These are phyloP conservation scores for Pisolithus microcarpus DNA, from an alignment of 768 basidiomycete genomes.

Conservation along the genomic window DNA sequence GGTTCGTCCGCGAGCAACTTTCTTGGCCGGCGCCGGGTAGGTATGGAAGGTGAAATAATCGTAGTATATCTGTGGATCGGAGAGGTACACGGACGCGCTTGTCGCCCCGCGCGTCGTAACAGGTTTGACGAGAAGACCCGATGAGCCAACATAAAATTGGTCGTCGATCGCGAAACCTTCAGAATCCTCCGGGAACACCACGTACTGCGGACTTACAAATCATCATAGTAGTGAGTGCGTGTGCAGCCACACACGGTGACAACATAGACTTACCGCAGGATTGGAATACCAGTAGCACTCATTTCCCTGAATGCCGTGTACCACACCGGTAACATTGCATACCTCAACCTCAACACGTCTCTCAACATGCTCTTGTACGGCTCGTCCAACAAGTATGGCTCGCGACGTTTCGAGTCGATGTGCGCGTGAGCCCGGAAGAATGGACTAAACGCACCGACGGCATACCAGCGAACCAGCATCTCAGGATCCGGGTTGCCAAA, in stretches of 20 bases:
- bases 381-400: constrained; percentile 88
- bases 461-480: constrained; percentile 96
- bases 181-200: constrained; percentile 85
- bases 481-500: constrained; percentile 94
- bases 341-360: constrained; percentile 73
- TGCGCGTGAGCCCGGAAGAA: constrained; percentile 99
- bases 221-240: neutral
- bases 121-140: constrained; percentile 88
- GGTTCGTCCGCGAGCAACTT: constrained; percentile 40
- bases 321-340: constrained; percentile 86
- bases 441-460: constrained; percentile 88
- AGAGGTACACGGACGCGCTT: constrained; percentile 71
- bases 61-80: constrained; percentile 91
- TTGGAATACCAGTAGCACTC: constrained; percentile 70
- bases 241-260: neutral
- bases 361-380: constrained; percentile 81
- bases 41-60: constrained; percentile 75
- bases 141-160: constrained; percentile 86
- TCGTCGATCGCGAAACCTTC: constrained; percentile 86
- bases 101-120: constrained; percentile 68
- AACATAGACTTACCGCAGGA: constrained; percentile 55
- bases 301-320: constrained; percentile 96
- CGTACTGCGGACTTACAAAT: constrained; percentile 78
- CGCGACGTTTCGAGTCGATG: constrained; percentile 94
- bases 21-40: constrained; percentile 51